phyloP scores from a whole-genome alignment of 2,329 filamentous ascomycete species.

The Cercospora sojina region DNA sequence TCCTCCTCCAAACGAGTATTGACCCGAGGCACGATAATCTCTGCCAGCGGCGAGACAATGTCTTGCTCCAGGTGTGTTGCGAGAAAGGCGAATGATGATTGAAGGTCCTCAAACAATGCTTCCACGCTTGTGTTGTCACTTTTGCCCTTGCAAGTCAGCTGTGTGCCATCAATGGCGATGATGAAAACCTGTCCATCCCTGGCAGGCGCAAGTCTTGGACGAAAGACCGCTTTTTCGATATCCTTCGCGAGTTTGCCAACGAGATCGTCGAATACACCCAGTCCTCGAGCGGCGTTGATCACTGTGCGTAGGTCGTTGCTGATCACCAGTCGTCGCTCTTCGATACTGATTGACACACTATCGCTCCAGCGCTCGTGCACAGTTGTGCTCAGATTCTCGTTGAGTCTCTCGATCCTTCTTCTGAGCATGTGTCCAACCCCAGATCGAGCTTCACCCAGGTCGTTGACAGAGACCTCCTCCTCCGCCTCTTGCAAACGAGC shows the following conservation, averaged over 20 bases:
- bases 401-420: constrained; percentile 64
- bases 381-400: constrained; percentile 63
- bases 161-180: constrained; percentile 26
- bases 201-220: constrained; percentile 30
- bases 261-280: constrained; percentile 32
- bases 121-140: constrained; percentile 19
- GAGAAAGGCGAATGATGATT: constrained; percentile 52
- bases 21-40: constrained; percentile 68
- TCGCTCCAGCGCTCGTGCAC: constrained; percentile 72
- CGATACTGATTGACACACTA: constrained; percentile 64
- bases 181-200: constrained; percentile 22
- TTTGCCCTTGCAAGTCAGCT: constrained; percentile 30
- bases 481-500: constrained; percentile 51
- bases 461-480: constrained; percentile 52
- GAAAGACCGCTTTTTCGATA: constrained; percentile 33
- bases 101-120: constrained; percentile 46
- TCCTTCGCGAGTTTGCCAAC: constrained; percentile 33
- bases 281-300: constrained; percentile 24
- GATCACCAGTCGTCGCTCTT: constrained; percentile 58
- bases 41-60: constrained; percentile 58
- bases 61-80: constrained; percentile 50
- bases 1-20: constrained; percentile 65
- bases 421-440: constrained; percentile 65
- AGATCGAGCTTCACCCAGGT: constrained; percentile 61
- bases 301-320: constrained; percentile 38